Evolutionary conservation across 2,329 filamentous ascomycete species (phyloP), one percentile per base, ranked within the genome.

Genomic region (Fusarium marasasianum): DNA sequence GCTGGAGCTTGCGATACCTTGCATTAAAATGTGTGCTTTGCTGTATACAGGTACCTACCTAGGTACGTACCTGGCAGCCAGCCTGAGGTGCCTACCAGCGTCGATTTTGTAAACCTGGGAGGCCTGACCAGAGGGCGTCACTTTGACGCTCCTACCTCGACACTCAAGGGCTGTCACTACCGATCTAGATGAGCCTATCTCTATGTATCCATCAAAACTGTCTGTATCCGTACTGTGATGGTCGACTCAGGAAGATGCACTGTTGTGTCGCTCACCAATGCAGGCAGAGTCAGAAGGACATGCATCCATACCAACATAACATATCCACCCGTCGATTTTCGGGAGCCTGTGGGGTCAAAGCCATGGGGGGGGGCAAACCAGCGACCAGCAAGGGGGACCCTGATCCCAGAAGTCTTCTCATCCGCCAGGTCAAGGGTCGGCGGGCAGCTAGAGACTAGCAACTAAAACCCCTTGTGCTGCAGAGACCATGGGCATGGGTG

Each of bases 321-420:
- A 60, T 55, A 59, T 58, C 69, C 68, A 68, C 64, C 68, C 62
- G 41, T 74, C 66, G 61, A 74, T 74, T 74, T 56, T 72, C 55
- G 72, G 71, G 71, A 74, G 71, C 71, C 63, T 74, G 71, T 74
- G 71, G 71, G 58, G 71, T 74, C 67, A 58, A 69, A 61, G 53
- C 60, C 58, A 74, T 72, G 31, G 71, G 67, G 71, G 71, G 67
- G 56, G 67, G 62, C 61, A 71, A 66, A 58, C 56, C 56, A 57
- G 29, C 55, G 67, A 40, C 56, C 61, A 61, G 41, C 71, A 74
- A 72, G 71, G 71, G 71, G 58, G 59, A 40, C 57, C 67, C 71
- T 69, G 57, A 63, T 59, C 67, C 63, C 57, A 74, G 68, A 60
- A 73, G 58, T 63, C 53, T 73, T 63, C 48, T 75, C 68, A 63